Conservation (phyloP, 768 basidiomycete species). For the Terana coerulea region DNA sequence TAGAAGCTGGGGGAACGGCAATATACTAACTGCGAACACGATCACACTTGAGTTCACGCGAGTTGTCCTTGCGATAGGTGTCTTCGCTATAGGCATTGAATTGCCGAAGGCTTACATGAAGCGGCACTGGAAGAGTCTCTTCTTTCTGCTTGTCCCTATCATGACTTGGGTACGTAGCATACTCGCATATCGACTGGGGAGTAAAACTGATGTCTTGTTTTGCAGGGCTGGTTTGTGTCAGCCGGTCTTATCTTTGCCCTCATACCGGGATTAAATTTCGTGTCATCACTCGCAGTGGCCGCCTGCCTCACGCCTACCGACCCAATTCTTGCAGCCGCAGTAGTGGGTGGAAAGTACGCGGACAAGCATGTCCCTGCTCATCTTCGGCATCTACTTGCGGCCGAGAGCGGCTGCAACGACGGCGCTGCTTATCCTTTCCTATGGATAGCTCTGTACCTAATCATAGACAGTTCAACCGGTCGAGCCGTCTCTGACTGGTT, state of each 20-base stretch:
- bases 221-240: conserved; percentile 90
- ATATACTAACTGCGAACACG: conserved; percentile 50
- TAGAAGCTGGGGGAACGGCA: conserved; percentile 58
- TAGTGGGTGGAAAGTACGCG: conserved; percentile 94
- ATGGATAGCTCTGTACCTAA: conserved; percentile 84
- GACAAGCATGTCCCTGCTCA: conserved; percentile 95
- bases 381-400: conserved; percentile 59
- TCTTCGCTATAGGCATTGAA: conserved; percentile 98
- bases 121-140: conserved; percentile 88
- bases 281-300: conserved; percentile 85
- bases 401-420: conserved; percentile 92
- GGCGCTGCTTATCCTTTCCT: conserved; percentile 97
- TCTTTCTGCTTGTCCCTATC: conserved; percentile 77
- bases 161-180: conserved; percentile 86
- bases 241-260: conserved; percentile 89
- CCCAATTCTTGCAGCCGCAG: conserved; percentile 89
- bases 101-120: conserved; percentile 93
- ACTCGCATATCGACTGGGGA: too few relatives aligned
- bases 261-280: conserved; percentile 85
- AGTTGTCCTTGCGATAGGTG: conserved; percentile 91
- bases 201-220: not conserved
- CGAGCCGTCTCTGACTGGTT: conserved; percentile 86
- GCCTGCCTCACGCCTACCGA: conserved; percentile 95
- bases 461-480: conserved; percentile 57
- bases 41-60: conserved; percentile 92